A percentile compares a stretch with the other conserved stretches of the same genome.
Evolutionary conservation across 805 yeast species (phyloP).

Genomic region (Myxozyma udenii): DNA sequence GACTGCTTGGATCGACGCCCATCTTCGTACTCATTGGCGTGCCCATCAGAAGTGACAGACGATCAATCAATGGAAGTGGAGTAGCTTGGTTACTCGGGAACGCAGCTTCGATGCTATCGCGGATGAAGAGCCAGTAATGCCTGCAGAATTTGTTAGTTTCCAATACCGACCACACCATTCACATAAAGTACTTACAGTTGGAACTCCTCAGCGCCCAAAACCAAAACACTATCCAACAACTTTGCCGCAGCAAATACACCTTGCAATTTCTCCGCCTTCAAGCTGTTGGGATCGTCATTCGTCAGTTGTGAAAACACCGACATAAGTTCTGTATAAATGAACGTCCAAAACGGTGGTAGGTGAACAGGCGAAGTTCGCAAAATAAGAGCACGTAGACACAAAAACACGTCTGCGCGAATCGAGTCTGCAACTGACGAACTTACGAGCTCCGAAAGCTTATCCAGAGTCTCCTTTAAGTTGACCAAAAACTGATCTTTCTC

Average conservation of each 20-base stretch:
- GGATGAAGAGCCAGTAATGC: conserved; percentile 81
- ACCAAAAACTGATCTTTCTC: conserved; percentile 55
- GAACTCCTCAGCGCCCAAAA: conserved; percentile 72
- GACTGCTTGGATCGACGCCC: conserved; percentile 6
- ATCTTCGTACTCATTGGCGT: conserved; percentile 31
- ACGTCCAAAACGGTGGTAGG: conserved; percentile 66
- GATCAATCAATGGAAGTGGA: conserved; percentile 45
- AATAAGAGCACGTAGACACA: conserved; percentile 62
- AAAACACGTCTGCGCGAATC: conserved; percentile 46
- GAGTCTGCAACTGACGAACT: conserved; percentile 38
- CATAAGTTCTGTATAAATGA: conserved; percentile 60
- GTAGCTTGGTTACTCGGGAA: conserved; percentile 41
- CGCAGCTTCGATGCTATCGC: conserved; percentile 61
- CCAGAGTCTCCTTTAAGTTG: conserved; percentile 49
- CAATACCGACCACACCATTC: background rate
- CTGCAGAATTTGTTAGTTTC: conserved; percentile 1
- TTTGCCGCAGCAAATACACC: conserved; percentile 64
- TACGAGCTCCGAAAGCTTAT: conserved; percentile 44
- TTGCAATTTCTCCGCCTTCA: conserved; percentile 37
- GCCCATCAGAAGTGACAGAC: conserved; percentile 37
- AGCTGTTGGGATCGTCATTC: conserved; percentile 38
- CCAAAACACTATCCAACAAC: conserved; percentile 68
- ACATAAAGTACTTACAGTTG: conserved; percentile 45
- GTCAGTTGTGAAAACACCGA: conserved; percentile 44
- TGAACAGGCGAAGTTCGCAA: conserved; percentile 62